phyloP scores from a whole-genome alignment of 116 monocot species.

The Posidonia oceanica region DNA sequence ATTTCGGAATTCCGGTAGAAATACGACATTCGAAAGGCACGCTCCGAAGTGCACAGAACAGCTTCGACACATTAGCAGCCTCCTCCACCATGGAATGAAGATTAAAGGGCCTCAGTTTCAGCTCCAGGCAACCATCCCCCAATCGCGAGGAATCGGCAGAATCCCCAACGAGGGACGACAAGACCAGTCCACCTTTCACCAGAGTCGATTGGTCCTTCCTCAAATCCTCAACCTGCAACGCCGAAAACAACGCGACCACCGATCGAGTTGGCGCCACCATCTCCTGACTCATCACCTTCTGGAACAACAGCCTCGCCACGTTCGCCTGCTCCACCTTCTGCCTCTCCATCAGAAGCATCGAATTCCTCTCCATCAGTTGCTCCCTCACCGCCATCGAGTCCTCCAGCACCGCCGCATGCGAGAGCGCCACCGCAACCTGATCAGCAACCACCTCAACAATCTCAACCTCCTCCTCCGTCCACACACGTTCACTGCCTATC shows the following conservation, averaged over 20 bases:
- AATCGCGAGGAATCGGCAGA: slow-evolving; percentile 18
- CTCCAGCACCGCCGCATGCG: slow-evolving; percentile 50
- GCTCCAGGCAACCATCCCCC: slow-evolving; percentile 18
- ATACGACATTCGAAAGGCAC: slow-evolving; percentile 21
- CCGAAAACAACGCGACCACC: slow-evolving; percentile 25
- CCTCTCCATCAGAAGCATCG: slow-evolving; percentile 23
- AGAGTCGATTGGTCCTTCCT: slow-evolving; percentile 30
- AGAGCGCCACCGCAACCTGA: slow-evolving; percentile 54
- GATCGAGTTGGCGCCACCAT: slow-evolving; percentile 33
- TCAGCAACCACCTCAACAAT: slow-evolving; percentile 58
- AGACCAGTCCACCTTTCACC: slow-evolving; percentile 23
- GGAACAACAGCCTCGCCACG: slow-evolving; percentile 32
- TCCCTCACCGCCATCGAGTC: slow-evolving; percentile 41
- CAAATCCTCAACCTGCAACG: slow-evolving; percentile 32
- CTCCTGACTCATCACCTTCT: slow-evolving; percentile 28
- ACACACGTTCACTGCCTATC: slow-evolving; percentile 13
- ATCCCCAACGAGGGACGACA: slow-evolving; percentile 39
- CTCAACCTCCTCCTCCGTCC: slow-evolving; percentile 45
- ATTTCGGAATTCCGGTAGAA: slow-evolving; percentile 19
- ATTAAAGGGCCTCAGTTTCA: slow-evolving; percentile 31
- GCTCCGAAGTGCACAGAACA: slow-evolving; percentile 28
- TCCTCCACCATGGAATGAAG: slow-evolving; percentile 38
- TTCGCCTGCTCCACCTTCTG: slow-evolving; percentile 28
- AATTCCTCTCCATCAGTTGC: slow-evolving; percentile 36
- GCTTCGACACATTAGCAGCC: slow-evolving; percentile 27